phyloP scores from a whole-genome alignment of 345 rosid species.

The Eucalyptus sp. region DNA sequence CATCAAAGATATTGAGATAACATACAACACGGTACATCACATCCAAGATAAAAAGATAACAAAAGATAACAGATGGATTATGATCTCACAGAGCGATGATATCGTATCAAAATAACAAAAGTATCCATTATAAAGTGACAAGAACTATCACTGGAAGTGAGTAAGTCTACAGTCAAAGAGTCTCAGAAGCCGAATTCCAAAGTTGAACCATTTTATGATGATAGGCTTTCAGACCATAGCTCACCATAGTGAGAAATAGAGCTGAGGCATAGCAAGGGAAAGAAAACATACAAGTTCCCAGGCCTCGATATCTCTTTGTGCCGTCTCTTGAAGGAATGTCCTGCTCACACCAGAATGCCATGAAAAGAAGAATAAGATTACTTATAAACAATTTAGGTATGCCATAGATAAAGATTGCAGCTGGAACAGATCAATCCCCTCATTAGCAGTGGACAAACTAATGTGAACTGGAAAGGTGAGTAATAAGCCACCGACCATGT shows the following conservation, averaged over 20 bases:
- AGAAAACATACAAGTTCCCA: conserved; percentile 69
- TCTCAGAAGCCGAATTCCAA: background rate
- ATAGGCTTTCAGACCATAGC: background rate
- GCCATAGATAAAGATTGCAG: background rate
- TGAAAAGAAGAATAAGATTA: background rate
- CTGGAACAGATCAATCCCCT: background rate
- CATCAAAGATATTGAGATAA: background rate
- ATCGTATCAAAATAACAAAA: background rate
- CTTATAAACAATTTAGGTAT: background rate
- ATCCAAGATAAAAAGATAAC: background rate
- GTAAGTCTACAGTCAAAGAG: background rate
- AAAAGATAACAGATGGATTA: background rate
- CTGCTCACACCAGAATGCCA: conserved; percentile 18
- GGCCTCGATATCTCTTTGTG: conserved; percentile 39
- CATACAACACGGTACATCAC: background rate
- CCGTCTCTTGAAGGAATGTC: conserved; percentile 24
- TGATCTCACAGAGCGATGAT: background rate
- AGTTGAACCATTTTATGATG: background rate
- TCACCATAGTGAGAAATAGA: background rate
- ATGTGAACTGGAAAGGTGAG: background rate
- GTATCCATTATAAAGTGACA: background rate
- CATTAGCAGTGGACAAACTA: background rate
- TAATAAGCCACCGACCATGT: background rate
- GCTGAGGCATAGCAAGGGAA: background rate
- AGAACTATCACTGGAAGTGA: background rate